These are phyloP conservation scores for Boletus subparvulus DNA, from an alignment of 768 basidiomycete genomes.

Conservation along the genomic window DNA sequence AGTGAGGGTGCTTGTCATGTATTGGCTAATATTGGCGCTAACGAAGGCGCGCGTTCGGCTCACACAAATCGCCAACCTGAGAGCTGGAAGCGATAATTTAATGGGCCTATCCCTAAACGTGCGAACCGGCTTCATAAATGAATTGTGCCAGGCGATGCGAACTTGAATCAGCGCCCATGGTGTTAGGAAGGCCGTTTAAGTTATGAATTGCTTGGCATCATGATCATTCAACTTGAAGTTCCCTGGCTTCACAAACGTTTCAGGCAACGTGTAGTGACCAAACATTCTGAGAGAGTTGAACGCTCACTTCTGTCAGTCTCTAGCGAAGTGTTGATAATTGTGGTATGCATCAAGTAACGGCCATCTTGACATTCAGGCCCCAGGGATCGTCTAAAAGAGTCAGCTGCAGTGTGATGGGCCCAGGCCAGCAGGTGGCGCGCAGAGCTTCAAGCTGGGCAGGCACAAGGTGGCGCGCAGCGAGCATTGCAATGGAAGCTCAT, in stretches of 20 bases:
- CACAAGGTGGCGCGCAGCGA: not conserved
- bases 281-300: not conserved
- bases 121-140: not conserved
- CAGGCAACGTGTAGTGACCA: not conserved
- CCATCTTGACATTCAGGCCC: no score
- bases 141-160: not conserved
- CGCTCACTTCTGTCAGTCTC: not conserved
- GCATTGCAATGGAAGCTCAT: not conserved
- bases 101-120: slow-evolving; percentile 3
- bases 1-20: not conserved
- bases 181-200: not conserved
- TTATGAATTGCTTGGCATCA: not conserved
- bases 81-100: not conserved
- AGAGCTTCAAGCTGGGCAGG: not conserved
- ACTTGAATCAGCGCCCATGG: slow-evolving; percentile 3
- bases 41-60: not conserved
- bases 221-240: no score
- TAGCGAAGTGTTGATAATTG: no score
- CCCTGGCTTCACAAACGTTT: no score
- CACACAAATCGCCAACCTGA: not conserved
- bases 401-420: no score
- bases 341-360: not conserved
- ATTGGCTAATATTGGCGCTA: slow-evolving; percentile 6
- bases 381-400: no score
- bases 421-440: no score